Percentiles rank a stretch among this genome's conserved stretches.
Conservation (phyloP, 2,329 filamentous ascomycete species). For the Penicillium brevicompactum region DNA sequence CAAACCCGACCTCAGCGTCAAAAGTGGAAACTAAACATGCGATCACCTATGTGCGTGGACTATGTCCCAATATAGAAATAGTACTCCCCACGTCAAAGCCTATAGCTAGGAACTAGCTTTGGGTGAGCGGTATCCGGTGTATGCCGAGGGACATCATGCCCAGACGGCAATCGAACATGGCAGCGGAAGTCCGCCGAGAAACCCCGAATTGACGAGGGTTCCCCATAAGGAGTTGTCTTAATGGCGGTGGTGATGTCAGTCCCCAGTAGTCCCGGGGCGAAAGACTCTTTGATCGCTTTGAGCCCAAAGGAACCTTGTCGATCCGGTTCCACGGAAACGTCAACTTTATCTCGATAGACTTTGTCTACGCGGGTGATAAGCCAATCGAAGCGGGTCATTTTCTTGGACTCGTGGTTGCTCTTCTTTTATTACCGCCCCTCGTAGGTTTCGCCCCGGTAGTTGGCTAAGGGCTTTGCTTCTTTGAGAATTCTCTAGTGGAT, state of each 20-base stretch:
- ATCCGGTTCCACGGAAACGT: background rate
- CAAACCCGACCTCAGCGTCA: background rate
- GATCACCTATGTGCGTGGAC: background rate
- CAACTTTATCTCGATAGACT: background rate
- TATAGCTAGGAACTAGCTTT: background rate
- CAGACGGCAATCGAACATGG: background rate
- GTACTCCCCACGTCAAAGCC: background rate
- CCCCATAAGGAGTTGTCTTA: background rate
- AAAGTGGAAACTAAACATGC: background rate
- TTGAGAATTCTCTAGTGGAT: background rate
- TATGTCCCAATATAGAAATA: background rate
- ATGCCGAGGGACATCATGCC: too few relatives aligned
- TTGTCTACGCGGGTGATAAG: background rate
- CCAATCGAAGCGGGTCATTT: background rate
- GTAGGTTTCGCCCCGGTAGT: background rate
- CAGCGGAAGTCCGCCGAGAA: background rate
- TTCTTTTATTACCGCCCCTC: background rate
- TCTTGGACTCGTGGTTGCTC: background rate
- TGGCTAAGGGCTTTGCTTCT: background rate
- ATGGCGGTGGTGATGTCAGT: background rate
- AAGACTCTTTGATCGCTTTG: background rate
- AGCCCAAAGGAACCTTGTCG: background rate
- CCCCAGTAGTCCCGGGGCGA: too few relatives aligned
- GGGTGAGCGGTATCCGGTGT: background rate
- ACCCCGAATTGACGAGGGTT: background rate